Percentiles rank a stretch among this genome's conserved stretches.
Conservation (phyloP, 495 filamentous ascomycete genomes). For the Penicillium waksmanii region DNA sequence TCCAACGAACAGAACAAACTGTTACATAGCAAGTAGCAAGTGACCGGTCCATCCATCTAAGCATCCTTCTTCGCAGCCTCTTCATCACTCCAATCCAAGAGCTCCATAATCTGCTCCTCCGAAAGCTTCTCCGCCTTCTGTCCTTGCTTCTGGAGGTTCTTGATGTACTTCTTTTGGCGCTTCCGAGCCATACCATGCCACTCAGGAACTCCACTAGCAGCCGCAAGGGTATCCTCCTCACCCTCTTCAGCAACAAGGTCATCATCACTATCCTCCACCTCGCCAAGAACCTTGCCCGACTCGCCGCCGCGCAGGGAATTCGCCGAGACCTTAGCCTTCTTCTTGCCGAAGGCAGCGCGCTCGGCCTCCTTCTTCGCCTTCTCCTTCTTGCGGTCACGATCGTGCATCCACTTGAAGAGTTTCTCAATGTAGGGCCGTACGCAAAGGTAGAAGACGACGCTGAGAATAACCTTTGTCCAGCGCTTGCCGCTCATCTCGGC, state of each 20-base stretch:
- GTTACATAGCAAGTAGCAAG: too few species aligned
- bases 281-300: conserved; percentile 47
- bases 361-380: conserved; percentile 52
- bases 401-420: conserved; percentile 56
- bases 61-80: conserved; percentile 37
- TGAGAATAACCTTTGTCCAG: conserved; percentile 64
- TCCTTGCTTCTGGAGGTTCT: conserved; percentile 54
- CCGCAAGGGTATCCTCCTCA: conserved; percentile 49
- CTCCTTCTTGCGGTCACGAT: conserved; percentile 57
- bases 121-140: conserved; percentile 47
- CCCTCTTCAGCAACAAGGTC: conserved; percentile 69
- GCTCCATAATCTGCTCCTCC: conserved; percentile 66
- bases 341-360: conserved; percentile 38
- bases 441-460: conserved; percentile 65
- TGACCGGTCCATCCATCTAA: neutral
- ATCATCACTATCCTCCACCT: conserved; percentile 51
- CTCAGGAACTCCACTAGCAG: conserved; percentile 51
- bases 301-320: conserved; percentile 61
- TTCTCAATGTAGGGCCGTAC: conserved; percentile 67
- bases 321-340: conserved; percentile 64
- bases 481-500: conserved; percentile 54
- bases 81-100: conserved; percentile 61
- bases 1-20: too few species aligned
- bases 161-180: conserved; percentile 64
- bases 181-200: conserved; percentile 60